Conservation (phyloP, 1,139 yeast genomes). For the Protomyces lactucae-debilis region DNA sequence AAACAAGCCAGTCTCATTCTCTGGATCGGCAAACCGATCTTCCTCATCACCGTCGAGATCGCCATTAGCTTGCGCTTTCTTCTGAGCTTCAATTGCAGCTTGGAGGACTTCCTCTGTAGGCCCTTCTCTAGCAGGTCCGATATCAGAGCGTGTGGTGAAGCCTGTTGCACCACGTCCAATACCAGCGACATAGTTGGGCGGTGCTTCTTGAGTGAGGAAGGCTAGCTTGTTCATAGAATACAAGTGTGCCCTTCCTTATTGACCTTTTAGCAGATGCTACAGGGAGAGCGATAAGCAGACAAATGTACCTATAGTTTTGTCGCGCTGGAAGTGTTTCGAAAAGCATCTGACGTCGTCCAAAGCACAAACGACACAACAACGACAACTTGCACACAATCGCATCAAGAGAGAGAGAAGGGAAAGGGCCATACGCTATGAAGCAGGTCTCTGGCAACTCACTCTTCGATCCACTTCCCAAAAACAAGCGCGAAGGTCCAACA, state of each 20-base stretch:
- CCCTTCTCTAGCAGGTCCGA: slow-evolving; percentile 50
- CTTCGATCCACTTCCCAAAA: background rate
- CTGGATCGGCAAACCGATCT: slow-evolving; percentile 42
- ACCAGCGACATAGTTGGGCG: slow-evolving; percentile 87
- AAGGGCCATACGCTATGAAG: background rate
- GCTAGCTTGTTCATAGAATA: slow-evolving; percentile 14
- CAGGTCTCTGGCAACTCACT: background rate
- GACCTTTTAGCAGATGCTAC: too few species aligned
- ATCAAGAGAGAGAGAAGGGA: too few species aligned
- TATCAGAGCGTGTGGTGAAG: slow-evolving; percentile 75
- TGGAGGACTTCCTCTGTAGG: slow-evolving; percentile 43
- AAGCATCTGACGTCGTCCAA: too few species aligned
- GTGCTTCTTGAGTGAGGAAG: slow-evolving; percentile 81
- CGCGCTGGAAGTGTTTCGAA: background rate
- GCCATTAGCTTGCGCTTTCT: slow-evolving; percentile 40
- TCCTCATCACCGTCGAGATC: slow-evolving; percentile 38
- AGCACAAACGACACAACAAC: too few species aligned
- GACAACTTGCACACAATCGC: too few species aligned
- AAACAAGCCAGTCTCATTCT: slow-evolving; percentile 41
- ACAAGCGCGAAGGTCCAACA: background rate
- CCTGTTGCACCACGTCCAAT: slow-evolving; percentile 95
- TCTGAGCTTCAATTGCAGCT: slow-evolving; percentile 39
- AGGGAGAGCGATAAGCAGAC: too few species aligned
- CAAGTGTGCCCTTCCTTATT: too few species aligned
- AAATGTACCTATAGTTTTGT: background rate